A percentile compares a stretch with the other conserved stretches of the same genome.
Conservation (phyloP, 805 yeast genomes). For the Yarrowia sp. region DNA sequence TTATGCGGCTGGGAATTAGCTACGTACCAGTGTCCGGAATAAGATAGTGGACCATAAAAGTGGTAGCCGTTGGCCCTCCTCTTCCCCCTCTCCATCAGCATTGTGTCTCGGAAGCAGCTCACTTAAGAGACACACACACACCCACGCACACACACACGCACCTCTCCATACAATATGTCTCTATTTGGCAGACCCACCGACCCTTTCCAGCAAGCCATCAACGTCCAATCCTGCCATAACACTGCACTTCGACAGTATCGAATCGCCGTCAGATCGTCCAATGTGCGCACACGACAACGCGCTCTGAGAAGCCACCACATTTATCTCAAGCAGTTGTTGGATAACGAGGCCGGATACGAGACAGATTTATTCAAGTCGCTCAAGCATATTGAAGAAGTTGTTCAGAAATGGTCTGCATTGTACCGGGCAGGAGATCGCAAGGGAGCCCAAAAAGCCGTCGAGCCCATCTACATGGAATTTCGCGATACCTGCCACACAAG, state of each 20-base stretch:
- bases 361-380: conserved; percentile 22
- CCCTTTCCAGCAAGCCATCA: conserved; percentile 28
- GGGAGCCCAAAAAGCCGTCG: conserved; percentile 18
- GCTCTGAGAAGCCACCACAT: conserved; percentile 32
- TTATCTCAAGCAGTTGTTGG: conserved; percentile 26
- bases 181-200: conserved; percentile 28
- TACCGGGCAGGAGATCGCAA: conserved; percentile 16
- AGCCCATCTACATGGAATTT: conserved; percentile 28
- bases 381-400: conserved; percentile 21
- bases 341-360: conserved; percentile 24
- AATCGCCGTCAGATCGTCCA: conserved; percentile 24
- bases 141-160: too few relatives aligned
- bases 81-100: background rate
- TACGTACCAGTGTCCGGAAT: conserved; percentile 15
- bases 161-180: conserved; percentile 17
- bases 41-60: conserved; percentile 9
- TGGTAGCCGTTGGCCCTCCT: conserved; percentile 2
- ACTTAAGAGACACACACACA: background rate
- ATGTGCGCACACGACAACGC: conserved; percentile 23
- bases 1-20: conserved; percentile 19
- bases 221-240: conserved; percentile 27
- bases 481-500: conserved; percentile 37
- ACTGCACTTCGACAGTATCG: conserved; percentile 16
- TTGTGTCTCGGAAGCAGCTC: background rate
- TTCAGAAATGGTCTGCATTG: conserved; percentile 2